These are phyloP conservation scores for Lichtheimia ramosa DNA, from an alignment of 371 early-diverging fungal genomes.

Conservation along the genomic window DNA sequence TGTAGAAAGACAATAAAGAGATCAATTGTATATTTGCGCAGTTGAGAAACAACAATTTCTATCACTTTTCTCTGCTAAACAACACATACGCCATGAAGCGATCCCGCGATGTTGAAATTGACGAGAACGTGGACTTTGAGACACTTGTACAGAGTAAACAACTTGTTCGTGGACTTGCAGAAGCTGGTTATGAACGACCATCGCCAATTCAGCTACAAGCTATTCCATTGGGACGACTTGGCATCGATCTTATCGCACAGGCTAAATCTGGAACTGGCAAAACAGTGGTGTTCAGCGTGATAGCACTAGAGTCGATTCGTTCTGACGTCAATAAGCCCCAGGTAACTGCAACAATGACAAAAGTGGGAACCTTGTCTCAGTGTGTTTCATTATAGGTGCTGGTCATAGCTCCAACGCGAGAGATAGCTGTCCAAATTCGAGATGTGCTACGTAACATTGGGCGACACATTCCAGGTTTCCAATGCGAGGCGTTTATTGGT, in stretches of 20 bases:
- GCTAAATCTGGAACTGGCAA: slow-evolving; percentile 98
- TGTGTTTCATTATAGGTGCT: slow-evolving; percentile 53
- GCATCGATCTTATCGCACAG: slow-evolving; percentile 87
- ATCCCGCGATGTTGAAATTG: slow-evolving; percentile 60
- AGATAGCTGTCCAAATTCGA: slow-evolving; percentile 90
- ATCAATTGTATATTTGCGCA: no score
- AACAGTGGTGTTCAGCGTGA: slow-evolving; percentile 94
- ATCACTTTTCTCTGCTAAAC: neutral
- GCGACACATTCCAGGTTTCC: slow-evolving; percentile 52
- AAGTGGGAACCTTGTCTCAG: neutral
- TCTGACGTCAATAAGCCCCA: slow-evolving; percentile 24
- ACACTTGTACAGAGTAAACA: slow-evolving; percentile 48
- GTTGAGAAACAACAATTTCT: no score
- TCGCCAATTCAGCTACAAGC: slow-evolving; percentile 91
- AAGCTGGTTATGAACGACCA: slow-evolving; percentile 64
- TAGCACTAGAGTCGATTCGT: slow-evolving; percentile 78
- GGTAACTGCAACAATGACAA: slow-evolving; percentile 14
- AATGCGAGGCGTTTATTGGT: slow-evolving; percentile 86
- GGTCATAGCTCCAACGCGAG: slow-evolving; percentile 90
- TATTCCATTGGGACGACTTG: slow-evolving; percentile 78
- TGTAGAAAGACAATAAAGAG: no score
- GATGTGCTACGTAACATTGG: slow-evolving; percentile 61
- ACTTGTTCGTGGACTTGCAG: slow-evolving; percentile 52
- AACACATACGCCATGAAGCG: slow-evolving; percentile 14
- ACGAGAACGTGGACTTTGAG: slow-evolving; percentile 60